These are phyloP conservation scores for Plasmopara viticola DNA, from an alignment of 352 stramenopile species.

Conservation along the genomic window DNA sequence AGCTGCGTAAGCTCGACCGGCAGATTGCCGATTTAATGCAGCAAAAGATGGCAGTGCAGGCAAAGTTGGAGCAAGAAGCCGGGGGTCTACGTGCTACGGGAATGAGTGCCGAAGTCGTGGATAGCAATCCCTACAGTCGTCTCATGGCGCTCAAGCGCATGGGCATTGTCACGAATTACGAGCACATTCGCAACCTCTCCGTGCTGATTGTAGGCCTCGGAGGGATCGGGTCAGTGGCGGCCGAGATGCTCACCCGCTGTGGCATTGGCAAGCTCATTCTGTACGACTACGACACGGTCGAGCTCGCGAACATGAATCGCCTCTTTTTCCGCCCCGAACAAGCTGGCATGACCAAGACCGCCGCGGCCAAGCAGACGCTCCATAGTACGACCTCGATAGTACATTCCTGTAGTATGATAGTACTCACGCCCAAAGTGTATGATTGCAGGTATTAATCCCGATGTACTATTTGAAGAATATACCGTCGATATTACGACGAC, in stretches of 20 bases:
- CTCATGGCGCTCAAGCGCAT: constrained; percentile 89
- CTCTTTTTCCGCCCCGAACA: constrained; percentile 88
- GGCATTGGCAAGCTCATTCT: constrained; percentile 87
- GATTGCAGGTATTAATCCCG: constrained; percentile 75
- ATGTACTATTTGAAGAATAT: constrained; percentile 85
- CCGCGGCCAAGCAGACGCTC: constrained; percentile 81
- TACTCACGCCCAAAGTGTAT: neutral
- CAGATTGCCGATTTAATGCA: constrained; percentile 74
- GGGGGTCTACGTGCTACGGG: constrained; percentile 25
- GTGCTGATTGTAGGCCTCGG: constrained; percentile 82
- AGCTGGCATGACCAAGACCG: constrained; percentile 82
- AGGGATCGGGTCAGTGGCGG: constrained; percentile 79
- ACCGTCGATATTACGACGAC: constrained; percentile 85
- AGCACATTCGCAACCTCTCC: constrained; percentile 74
- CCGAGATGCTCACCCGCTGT: constrained; percentile 88
- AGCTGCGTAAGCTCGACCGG: constrained; percentile 58
- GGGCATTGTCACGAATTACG: constrained; percentile 87
- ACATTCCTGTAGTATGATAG: neutral
- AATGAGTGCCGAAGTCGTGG: constrained; percentile 78
- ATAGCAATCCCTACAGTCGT: constrained; percentile 86
- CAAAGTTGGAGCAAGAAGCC: constrained; percentile 41
- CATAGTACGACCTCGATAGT: constrained; percentile 40
- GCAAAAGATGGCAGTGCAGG: constrained; percentile 54
- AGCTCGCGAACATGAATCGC: constrained; percentile 90
- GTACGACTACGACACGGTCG: constrained; percentile 88